phyloP scores from a whole-genome alignment of 371 early-diverging fungal genomes.

The Actinomortierella wolfii region DNA sequence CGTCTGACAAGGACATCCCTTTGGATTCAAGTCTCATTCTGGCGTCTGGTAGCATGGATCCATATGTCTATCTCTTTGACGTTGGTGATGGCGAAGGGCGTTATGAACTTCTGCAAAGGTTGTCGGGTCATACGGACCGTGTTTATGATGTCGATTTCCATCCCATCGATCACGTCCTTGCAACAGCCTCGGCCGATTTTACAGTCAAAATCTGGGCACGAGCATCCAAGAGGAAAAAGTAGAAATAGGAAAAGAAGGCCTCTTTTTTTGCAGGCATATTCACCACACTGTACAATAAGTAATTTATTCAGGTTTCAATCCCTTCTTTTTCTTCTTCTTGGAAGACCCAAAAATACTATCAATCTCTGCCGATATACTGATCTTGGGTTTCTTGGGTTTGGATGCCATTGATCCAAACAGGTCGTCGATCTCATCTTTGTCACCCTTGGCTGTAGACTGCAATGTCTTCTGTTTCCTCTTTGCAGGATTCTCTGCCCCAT shows the following conservation, averaged over 20 bases:
- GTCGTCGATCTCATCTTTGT: slow-evolving; percentile 14
- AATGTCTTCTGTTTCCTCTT: slow-evolving; percentile 20
- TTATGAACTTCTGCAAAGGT: slow-evolving; percentile 73
- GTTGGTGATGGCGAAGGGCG: slow-evolving; percentile 67
- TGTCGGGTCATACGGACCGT: slow-evolving; percentile 87
- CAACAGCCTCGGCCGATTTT: slow-evolving; percentile 83
- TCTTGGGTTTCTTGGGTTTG: slow-evolving; percentile 7
- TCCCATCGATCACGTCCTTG: slow-evolving; percentile 79
- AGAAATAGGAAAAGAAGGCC: not conserved
- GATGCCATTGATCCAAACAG: slow-evolving; percentile 1
- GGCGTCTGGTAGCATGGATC: slow-evolving; percentile 89
- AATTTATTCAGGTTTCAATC: too few relatives aligned
- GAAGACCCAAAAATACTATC: slow-evolving; percentile 27
- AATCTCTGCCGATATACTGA: slow-evolving; percentile 15
- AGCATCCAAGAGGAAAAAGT: slow-evolving; percentile 46
- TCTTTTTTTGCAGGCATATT: too few relatives aligned
- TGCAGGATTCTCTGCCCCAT: not conserved
- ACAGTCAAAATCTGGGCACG: slow-evolving; percentile 83
- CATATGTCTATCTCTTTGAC: slow-evolving; percentile 82
- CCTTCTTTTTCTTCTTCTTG: slow-evolving; percentile 18
- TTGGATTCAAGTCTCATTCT: slow-evolving; percentile 68
- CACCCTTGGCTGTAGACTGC: slow-evolving; percentile 8
- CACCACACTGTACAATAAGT: too few relatives aligned
- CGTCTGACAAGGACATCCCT: slow-evolving; percentile 49
- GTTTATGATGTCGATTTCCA: slow-evolving; percentile 88